A percentile compares a stretch with the other conserved stretches of the same genome.
These are phyloP conservation scores for Manihot esculenta DNA, from an alignment of 441 rosid genomes.

Conservation along the genomic window DNA sequence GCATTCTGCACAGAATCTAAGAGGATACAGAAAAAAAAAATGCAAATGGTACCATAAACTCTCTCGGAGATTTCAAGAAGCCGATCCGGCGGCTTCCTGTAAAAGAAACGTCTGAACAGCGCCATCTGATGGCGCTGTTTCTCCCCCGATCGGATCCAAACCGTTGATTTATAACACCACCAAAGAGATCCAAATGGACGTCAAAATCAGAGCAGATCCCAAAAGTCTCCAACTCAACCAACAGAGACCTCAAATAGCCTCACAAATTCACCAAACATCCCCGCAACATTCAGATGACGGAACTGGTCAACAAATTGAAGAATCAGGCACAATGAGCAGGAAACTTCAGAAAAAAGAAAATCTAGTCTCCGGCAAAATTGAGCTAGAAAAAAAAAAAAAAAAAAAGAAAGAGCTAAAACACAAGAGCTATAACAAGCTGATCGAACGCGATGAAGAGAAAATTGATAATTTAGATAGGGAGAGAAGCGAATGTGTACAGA, in stretches of 20 bases:
- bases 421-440: neutral
- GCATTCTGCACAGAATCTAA: constrained; percentile 15
- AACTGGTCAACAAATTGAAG: neutral
- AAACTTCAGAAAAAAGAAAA: neutral
- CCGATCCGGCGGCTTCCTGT: constrained; percentile 99
- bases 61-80: constrained; percentile 99
- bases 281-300: neutral
- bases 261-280: constrained; percentile 9
- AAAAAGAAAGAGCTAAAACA: neutral
- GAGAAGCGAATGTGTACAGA: constrained; percentile 5
- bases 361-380: too few relatives aligned
- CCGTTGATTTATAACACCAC: constrained; percentile 46
- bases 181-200: constrained; percentile 36
- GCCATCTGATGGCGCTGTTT: constrained; percentile 99
- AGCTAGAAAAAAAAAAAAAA: neutral
- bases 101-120: constrained; percentile 99
- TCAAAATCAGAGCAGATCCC: constrained; percentile 44
- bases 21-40: constrained; percentile 1
- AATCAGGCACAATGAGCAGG: constrained; percentile 14
- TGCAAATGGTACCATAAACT: constrained; percentile 64
- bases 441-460: too few relatives aligned
- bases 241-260: constrained; percentile 14
- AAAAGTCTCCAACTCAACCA: constrained; percentile 34
- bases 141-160: constrained; percentile 81
- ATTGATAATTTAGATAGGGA: too few relatives aligned